A percentile compares a stretch with the other conserved stretches of the same genome.
These are phyloP conservation scores for Platismatia glauca DNA, from an alignment of 495 filamentous ascomycete species.

Conservation along the genomic window DNA sequence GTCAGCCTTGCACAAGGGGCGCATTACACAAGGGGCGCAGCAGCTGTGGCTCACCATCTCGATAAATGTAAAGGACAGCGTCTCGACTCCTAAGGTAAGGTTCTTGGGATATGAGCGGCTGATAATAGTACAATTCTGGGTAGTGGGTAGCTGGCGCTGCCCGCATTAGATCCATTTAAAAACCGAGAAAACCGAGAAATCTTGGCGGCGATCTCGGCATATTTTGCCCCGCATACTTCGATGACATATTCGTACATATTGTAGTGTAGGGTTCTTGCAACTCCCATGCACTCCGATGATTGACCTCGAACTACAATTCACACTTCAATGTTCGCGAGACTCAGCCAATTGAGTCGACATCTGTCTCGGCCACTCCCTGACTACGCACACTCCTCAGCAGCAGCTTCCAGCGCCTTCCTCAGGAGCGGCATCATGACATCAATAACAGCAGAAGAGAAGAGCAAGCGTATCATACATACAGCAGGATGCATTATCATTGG, in stretches of 20 bases:
- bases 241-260: not conserved
- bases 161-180: not conserved
- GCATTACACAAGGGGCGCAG: not conserved
- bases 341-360: constrained; percentile 66
- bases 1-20: constrained; percentile 3
- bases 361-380: constrained; percentile 53
- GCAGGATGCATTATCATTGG: constrained; percentile 94
- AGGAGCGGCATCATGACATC: constrained; percentile 45
- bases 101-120: not conserved
- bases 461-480: constrained; percentile 65
- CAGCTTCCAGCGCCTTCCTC: constrained; percentile 29
- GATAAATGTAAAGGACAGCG: not conserved
- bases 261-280: too few relatives aligned
- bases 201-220: constrained; percentile 1
- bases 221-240: not conserved
- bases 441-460: constrained; percentile 43
- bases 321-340: constrained; percentile 58
- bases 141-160: too few relatives aligned
- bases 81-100: not conserved
- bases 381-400: constrained; percentile 42
- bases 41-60: not conserved
- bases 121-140: not conserved
- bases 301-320: not conserved
- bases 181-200: not conserved
- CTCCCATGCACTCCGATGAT: not conserved